A percentile compares a stretch with the other conserved stretches of the same genome.
These are phyloP conservation scores for Gelatoporia subvermispora DNA, from an alignment of 768 basidiomycete species.

Conservation along the genomic window DNA sequence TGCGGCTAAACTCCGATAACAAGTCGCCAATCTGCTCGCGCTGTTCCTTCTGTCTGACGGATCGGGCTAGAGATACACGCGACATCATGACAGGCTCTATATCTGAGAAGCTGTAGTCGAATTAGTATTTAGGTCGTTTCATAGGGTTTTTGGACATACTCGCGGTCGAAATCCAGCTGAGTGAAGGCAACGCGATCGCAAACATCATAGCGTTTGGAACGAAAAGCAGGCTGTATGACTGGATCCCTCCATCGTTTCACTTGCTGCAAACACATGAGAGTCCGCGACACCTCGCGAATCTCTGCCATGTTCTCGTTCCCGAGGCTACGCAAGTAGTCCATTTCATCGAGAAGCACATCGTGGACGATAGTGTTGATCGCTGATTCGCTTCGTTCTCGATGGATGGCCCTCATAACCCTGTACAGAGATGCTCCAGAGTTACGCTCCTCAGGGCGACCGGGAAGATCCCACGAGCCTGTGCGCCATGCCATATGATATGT, in stretches of 20 bases:
- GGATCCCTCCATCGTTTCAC: slow-evolving; percentile 56
- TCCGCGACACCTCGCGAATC: slow-evolving; percentile 62
- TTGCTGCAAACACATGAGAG: slow-evolving; percentile 80
- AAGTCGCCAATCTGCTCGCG: slow-evolving; percentile 74
- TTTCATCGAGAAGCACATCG: slow-evolving; percentile 51
- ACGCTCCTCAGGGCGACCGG: slow-evolving; percentile 44
- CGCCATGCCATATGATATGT: slow-evolving; percentile 88
- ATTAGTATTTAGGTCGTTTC: background rate
- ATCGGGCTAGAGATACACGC: slow-evolving; percentile 74
- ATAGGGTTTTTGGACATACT: slow-evolving; percentile 40
- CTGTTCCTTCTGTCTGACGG: slow-evolving; percentile 63
- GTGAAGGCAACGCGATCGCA: slow-evolving; percentile 40
- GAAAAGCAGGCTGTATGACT: slow-evolving; percentile 29
- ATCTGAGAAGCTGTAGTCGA: slow-evolving; percentile 54
- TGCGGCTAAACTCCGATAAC: slow-evolving; percentile 44
- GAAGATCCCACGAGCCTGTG: slow-evolving; percentile 93
- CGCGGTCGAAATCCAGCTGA: slow-evolving; percentile 51
- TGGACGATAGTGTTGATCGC: slow-evolving; percentile 46
- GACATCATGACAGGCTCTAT: slow-evolving; percentile 79
- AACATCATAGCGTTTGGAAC: slow-evolving; percentile 28
- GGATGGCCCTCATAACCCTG: slow-evolving; percentile 71
- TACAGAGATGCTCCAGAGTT: slow-evolving; percentile 64
- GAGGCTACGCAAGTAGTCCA: slow-evolving; percentile 56
- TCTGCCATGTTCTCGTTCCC: slow-evolving; percentile 79
- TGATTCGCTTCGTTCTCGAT: slow-evolving; percentile 63